Conservation (phyloP, 208 protist species). For the Phytomonas sp. region DNA sequence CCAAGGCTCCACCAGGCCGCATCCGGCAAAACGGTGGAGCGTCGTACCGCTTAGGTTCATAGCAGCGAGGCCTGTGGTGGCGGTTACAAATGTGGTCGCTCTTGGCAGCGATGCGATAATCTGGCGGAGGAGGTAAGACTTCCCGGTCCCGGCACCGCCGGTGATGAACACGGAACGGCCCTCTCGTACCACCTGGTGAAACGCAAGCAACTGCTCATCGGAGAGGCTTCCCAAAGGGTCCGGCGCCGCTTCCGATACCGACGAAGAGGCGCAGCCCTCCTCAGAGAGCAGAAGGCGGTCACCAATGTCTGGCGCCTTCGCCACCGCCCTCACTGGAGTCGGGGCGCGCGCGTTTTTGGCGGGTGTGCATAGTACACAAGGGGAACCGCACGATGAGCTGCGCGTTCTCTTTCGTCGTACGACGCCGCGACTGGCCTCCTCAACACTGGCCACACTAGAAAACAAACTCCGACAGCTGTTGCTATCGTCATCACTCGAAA, state of each 20-base stretch:
- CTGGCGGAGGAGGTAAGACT: conserved; percentile 71
- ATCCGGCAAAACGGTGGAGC: conserved; percentile 81
- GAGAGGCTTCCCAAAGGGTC: conserved; percentile 23
- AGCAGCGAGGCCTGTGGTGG: conserved; percentile 81
- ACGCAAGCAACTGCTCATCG: conserved; percentile 36
- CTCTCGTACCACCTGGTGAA: conserved; percentile 24
- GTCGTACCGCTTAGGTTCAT: conserved; percentile 81
- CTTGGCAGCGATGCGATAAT: conserved; percentile 50
- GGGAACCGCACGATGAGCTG: background rate
- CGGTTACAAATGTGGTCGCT: conserved; percentile 64
- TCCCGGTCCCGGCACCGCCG: conserved; percentile 85
- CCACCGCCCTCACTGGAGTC: background rate
- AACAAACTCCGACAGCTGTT: background rate
- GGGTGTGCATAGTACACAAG: background rate
- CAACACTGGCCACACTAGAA: background rate
- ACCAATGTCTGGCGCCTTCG: background rate
- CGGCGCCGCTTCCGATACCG: background rate
- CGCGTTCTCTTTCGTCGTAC: background rate
- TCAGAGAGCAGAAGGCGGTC: background rate
- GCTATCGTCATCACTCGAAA: background rate
- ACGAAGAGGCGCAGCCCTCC: background rate
- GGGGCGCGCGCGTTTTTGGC: background rate
- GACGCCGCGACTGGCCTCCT: background rate
- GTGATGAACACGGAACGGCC: conserved; percentile 71
- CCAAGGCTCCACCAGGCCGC: conserved; percentile 34